These are phyloP conservation scores for Beauveria australis DNA, from an alignment of 2,329 filamentous ascomycete genomes.

Conservation along the genomic window DNA sequence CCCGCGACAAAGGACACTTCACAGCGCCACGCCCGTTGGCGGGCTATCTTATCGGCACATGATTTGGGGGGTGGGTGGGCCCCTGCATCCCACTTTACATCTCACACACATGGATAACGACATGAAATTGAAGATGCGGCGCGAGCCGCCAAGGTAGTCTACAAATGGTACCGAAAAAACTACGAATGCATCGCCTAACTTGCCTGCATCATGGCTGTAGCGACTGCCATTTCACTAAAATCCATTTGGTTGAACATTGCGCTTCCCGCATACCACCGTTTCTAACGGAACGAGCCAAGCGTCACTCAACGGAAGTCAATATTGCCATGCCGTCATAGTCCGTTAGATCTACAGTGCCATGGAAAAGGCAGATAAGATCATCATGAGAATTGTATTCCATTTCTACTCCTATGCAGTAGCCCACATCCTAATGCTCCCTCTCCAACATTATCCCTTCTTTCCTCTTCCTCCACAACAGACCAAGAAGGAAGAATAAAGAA, in stretches of 20 bases:
- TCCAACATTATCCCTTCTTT: slow-evolving; percentile 1
- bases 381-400: slow-evolving; percentile 9
- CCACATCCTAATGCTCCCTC: neutral
- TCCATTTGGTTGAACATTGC: neutral
- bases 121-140: neutral
- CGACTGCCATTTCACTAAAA: too few relatives aligned
- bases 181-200: neutral
- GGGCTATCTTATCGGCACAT: slow-evolving; percentile 11
- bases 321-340: neutral
- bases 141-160: neutral
- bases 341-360: neutral
- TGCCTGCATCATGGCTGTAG: too few relatives aligned
- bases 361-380: neutral
- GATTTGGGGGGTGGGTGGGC: slow-evolving; percentile 4
- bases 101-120: neutral
- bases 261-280: neutral
- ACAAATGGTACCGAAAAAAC: neutral
- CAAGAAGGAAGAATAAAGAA: neutral
- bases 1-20: slow-evolving; percentile 8
- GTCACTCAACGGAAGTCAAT: neutral
- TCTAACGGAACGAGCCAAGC: neutral
- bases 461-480: neutral
- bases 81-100: neutral
- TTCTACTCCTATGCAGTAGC: slow-evolving; percentile 10
- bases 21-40: neutral